Conservation (phyloP, 2,329 filamentous ascomycete species). For the Fusarium azukiicola region DNA sequence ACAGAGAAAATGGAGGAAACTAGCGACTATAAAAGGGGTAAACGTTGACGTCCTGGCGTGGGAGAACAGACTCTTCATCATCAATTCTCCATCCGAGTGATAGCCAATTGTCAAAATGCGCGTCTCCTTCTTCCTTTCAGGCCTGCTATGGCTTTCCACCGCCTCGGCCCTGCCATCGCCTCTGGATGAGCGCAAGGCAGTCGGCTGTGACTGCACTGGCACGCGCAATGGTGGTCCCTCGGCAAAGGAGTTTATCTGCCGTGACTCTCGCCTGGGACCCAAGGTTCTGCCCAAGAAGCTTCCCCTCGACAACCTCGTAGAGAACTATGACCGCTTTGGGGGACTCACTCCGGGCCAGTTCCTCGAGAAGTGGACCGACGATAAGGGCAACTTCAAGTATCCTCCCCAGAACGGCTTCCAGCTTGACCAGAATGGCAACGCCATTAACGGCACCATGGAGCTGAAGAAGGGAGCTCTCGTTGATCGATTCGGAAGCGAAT, state of each 20-base stretch:
- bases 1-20: neutral
- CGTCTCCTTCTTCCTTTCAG: conserved; percentile 39
- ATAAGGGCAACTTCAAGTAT: conserved; percentile 58
- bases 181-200: conserved; percentile 19
- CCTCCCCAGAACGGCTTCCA: conserved; percentile 68
- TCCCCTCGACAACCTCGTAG: conserved; percentile 56
- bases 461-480: conserved; percentile 66
- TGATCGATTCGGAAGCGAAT: conserved; percentile 71
- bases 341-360: conserved; percentile 66
- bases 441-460: conserved; percentile 66
- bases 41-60: rapidly evolving
- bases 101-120: conserved; percentile 39
- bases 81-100: neutral
- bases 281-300: conserved; percentile 59
- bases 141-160: conserved; percentile 41
- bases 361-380: conserved; percentile 59
- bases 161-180: conserved; percentile 38
- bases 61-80: neutral
- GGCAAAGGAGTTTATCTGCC: conserved; percentile 58
- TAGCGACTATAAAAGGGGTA: conserved; percentile 19
- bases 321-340: conserved; percentile 64
- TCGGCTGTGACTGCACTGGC: conserved; percentile 49
- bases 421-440: conserved; percentile 56
- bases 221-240: conserved; percentile 42
- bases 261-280: conserved; percentile 63